Evolutionary conservation across 208 protist genomes (phyloP).

Genomic region (Tritrichomonas musculus): DNA sequence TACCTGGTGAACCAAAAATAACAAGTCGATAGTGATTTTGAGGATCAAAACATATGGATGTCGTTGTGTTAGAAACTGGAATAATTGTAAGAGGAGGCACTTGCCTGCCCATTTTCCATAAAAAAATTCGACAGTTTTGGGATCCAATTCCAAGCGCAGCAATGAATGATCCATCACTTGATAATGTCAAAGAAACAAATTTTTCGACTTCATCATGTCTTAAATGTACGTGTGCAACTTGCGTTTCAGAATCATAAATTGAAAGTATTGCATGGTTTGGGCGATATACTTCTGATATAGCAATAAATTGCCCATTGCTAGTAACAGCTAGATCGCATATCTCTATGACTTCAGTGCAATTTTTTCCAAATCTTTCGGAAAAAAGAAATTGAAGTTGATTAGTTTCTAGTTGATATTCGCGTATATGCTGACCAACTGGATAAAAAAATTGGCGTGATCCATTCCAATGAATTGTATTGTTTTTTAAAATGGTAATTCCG

Average conservation of each 20-base stretch:
- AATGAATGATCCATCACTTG: neutral
- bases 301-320: conserved; percentile 11
- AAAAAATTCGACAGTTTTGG: neutral
- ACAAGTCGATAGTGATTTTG: neutral
- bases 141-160: neutral
- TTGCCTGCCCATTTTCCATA: conserved; percentile 24
- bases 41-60: neutral
- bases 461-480: conserved; percentile 15
- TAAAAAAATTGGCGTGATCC: conserved; percentile 19
- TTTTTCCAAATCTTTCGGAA: neutral
- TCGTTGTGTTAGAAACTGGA: neutral
- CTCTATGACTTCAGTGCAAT: neutral
- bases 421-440: conserved; percentile 7
- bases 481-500: neutral
- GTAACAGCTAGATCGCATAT: neutral
- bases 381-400: neutral
- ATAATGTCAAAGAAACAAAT: conserved; percentile 14
- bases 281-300: conserved; percentile 29
- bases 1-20: neutral
- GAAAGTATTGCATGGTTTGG: conserved; percentile 20
- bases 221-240: neutral
- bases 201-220: neutral
- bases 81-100: neutral
- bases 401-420: conserved; percentile 2
- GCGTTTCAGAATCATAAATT: conserved; percentile 24